Base-by-base conservation (phyloP, 1,284 basidiomycete species). In the Hortiboletus rubellus region DNA sequence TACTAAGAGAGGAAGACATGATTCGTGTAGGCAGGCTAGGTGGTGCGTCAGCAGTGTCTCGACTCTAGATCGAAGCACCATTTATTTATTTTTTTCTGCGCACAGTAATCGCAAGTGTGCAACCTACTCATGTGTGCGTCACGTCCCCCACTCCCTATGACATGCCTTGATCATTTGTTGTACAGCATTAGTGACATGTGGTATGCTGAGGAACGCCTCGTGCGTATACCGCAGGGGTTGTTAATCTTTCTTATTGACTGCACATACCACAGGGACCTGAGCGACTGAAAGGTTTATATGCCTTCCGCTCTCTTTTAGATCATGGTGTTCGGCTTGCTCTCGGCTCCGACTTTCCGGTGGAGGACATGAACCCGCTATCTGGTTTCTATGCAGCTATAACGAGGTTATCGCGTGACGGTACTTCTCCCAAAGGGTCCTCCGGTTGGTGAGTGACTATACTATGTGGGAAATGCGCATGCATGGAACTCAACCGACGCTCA, bases 331-430 rank as follows among this genome's bases (percentile, higher is more conserved):
- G 82, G 55, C 82, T 88, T 55, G 80, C 85, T 24, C 74, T 96
- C 15, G 94, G 95, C 17, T 93, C 91, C 1, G 94, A 97, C 73
- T 92, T 92, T 63, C 95, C 94, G 2, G 94, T 98, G 33, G 94
- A 95, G 68, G 77, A 80, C 46, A 79, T 90, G 73, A 89, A 91
- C 65, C 91, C 91, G 17, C 76, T 92, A 33, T 72, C 79, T 54
- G 89, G 89, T 8, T 94, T 96, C 72, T 93, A 93, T 71, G 90
- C 94, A 22, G 91, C 94, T 2, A 80, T 95, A 46, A 88, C 92
- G 2, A 82, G 94, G 40, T 75, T 92, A 42, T 86, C 88, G 38
- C 77, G 83, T 10, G 77, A 83, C 24, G 92, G 92, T 31, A 73
- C 77, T 34, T 94, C 91, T 17, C 94, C 94, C 7, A 89, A 93